Evolutionary conservation across 345 rosid species (phyloP).

Genomic region (Streptanthus diversifolius): DNA sequence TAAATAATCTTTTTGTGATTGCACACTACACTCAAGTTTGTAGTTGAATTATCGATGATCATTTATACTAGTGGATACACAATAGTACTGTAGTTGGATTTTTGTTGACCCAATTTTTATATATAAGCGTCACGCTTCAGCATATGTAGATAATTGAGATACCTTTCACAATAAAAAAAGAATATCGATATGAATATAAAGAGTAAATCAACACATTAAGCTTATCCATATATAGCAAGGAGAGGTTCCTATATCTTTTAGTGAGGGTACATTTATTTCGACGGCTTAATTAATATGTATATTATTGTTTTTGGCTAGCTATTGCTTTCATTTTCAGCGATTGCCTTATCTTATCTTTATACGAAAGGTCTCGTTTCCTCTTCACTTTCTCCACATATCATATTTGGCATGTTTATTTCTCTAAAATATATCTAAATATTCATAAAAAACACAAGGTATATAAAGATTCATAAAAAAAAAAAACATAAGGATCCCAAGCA

Average conservation of each 20-base stretch:
- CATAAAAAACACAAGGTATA: too few relatives aligned
- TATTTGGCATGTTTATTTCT: background rate
- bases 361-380: conserved; percentile 35
- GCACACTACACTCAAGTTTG: background rate
- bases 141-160: background rate
- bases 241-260: conserved; percentile 11
- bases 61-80: background rate
- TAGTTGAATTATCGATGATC: background rate
- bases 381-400: conserved; percentile 4
- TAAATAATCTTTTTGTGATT: background rate
- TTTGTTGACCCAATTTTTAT: background rate
- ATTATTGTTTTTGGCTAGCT: conserved; percentile 1
- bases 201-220: background rate
- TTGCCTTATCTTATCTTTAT: conserved; percentile 24
- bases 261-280: conserved; percentile 2
- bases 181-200: background rate
- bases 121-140: background rate
- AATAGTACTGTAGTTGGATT: background rate
- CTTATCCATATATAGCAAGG: conserved; percentile 23
- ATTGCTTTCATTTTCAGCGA: conserved; percentile 8
- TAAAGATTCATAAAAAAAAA: too few relatives aligned
- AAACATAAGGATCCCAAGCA: background rate
- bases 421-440: background rate
- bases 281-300: conserved; percentile 1
- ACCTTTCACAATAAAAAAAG: conserved; percentile 7